These are phyloP conservation scores for Nicotiana obtusifolia DNA, from an alignment of 257 asterid species.

Conservation along the genomic window DNA sequence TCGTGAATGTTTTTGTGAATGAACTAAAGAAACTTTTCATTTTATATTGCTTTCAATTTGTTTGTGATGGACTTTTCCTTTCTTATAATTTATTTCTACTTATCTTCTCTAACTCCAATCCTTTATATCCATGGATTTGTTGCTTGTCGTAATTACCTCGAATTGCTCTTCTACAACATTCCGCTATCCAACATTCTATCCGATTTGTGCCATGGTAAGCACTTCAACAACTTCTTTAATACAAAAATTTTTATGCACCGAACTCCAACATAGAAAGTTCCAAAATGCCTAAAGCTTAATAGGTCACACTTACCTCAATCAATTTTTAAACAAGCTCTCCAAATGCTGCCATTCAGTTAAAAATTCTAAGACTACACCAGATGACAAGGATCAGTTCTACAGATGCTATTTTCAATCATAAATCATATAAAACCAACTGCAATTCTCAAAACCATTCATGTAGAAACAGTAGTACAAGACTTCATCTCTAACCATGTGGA, in stretches of 20 bases:
- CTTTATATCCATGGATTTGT: no score
- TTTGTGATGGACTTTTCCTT: neutral
- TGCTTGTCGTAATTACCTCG: no score
- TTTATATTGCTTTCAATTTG: neutral
- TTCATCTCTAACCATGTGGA: neutral
- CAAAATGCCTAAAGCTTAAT: no score
- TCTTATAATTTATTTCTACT: neutral
- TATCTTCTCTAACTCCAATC: no score
- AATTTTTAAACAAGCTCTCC: neutral
- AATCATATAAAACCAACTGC: neutral
- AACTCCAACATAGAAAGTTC: no score
- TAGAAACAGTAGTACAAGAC: neutral
- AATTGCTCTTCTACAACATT: neutral
- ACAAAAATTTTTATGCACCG: no score
- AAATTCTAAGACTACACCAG: neutral
- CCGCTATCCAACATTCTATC: no score
- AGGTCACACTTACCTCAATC: neutral
- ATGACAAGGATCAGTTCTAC: neutral
- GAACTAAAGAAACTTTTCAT: neutral
- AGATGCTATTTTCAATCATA: neutral
- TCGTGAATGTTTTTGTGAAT: neutral
- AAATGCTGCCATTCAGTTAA: neutral
- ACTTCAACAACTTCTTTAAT: no score
- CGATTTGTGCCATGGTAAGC: no score
- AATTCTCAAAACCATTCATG: neutral